Conservation (phyloP, 2,329 filamentous ascomycete species). For the Didymella segeticola region DNA sequence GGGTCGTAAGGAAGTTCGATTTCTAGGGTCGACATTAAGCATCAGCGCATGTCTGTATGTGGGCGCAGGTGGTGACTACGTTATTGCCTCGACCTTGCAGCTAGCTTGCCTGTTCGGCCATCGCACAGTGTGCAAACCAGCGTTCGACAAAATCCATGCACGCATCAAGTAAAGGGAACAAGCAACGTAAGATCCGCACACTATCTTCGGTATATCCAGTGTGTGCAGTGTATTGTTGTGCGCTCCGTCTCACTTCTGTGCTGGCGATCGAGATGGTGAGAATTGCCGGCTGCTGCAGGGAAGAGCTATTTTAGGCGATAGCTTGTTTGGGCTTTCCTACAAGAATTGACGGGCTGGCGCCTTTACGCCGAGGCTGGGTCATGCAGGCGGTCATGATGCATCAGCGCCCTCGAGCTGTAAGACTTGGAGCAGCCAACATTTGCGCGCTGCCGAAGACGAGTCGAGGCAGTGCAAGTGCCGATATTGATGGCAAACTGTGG, state of each 20-base stretch:
- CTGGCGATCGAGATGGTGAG: neutral
- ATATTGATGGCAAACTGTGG: slow-evolving; percentile 1
- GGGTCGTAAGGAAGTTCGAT: neutral
- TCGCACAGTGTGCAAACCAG: neutral
- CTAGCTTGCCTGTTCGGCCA: neutral
- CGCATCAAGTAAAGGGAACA: neutral
- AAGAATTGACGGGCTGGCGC: slow-evolving; percentile 28
- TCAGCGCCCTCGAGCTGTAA: slow-evolving; percentile 13
- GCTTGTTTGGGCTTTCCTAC: slow-evolving; percentile 25
- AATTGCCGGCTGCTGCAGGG: slow-evolving; percentile 8
- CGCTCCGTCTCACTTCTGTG: neutral
- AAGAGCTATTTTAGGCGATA: slow-evolving; percentile 27
- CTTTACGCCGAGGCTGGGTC: neutral
- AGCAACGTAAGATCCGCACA: neutral
- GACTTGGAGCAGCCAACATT: neutral
- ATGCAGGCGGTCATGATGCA: slow-evolving; percentile 23
- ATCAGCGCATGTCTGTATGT: neutral
- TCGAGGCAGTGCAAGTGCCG: slow-evolving; percentile 2
- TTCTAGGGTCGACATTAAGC: neutral
- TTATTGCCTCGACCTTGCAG: neutral
- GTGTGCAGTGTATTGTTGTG: no score
- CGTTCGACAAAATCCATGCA: neutral
- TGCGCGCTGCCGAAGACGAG: neutral
- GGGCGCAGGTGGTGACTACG: neutral
- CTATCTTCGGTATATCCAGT: no score